A percentile compares a stretch with the other conserved stretches of the same genome.
Conservation (phyloP, 192 early-diverging fungal species). For the Ramicandelaber brevisporus region DNA sequence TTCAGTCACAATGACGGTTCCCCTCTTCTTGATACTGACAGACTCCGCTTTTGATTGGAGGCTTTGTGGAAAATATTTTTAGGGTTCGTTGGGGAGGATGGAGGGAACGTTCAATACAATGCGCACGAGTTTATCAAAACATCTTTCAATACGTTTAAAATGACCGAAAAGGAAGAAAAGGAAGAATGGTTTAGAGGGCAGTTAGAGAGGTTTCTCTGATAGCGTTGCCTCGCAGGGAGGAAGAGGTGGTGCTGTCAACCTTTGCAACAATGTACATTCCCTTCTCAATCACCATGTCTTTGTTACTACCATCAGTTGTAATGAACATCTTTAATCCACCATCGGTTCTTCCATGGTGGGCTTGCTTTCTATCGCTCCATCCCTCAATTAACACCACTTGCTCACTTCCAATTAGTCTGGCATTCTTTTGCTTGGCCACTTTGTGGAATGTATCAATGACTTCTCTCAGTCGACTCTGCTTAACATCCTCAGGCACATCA, state of each 20-base stretch:
- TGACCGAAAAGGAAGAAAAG: too few relatives aligned
- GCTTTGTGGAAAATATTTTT: too few relatives aligned
- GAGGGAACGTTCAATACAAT: too few relatives aligned
- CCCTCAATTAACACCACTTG: slow-evolving; percentile 30
- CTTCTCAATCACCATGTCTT: slow-evolving; percentile 1
- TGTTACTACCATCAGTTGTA: too few relatives aligned
- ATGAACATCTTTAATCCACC: slow-evolving; percentile 41
- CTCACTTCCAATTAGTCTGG: slow-evolving; percentile 16
- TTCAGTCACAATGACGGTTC: too few relatives aligned
- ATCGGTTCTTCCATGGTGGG: slow-evolving; percentile 31
- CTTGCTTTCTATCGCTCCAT: slow-evolving; percentile 11
- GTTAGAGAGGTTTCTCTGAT: slow-evolving; percentile 9
- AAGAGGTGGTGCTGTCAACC: slow-evolving; percentile 11
- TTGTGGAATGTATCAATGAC: slow-evolving; percentile 37
- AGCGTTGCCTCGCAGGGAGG: slow-evolving; percentile 10
- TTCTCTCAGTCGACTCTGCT: slow-evolving; percentile 28
- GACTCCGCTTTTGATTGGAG: too few relatives aligned
- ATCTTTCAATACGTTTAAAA: too few relatives aligned
- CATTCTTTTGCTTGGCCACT: slow-evolving; percentile 21
- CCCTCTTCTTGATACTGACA: too few relatives aligned
- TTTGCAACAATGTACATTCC: slow-evolving; percentile 15
- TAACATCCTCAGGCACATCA: slow-evolving; percentile 35
- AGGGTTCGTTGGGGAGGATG: too few relatives aligned
- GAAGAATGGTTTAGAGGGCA: too few relatives aligned
- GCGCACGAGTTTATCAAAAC: too few relatives aligned